A percentile compares a stretch with the other conserved stretches of the same genome.
Evolutionary conservation across 805 yeast species (phyloP).

Genomic region (Suhomyces sp.): DNA sequence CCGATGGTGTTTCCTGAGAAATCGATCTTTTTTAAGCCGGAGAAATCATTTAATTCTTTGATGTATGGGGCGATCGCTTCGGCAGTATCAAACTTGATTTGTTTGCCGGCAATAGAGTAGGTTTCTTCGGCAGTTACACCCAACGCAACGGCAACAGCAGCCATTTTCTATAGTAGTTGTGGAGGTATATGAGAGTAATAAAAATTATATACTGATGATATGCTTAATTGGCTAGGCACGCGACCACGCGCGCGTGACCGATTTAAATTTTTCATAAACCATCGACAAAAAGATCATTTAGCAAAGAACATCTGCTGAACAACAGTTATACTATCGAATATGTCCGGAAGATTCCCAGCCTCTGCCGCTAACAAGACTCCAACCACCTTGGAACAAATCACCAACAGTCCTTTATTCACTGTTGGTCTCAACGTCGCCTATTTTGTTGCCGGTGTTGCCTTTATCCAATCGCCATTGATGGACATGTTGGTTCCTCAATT

Average conservation of each 20-base stretch:
- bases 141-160: constrained; percentile 22
- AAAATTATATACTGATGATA: not conserved
- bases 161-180: constrained; percentile 13
- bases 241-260: not conserved
- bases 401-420: constrained; percentile 62
- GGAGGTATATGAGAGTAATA: not conserved
- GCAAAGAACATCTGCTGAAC: not conserved
- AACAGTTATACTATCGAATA: not conserved
- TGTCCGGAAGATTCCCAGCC: constrained; percentile 13
- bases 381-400: constrained; percentile 49
- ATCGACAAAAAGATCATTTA: not conserved
- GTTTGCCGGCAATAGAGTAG: constrained; percentile 70
- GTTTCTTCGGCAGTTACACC: constrained; percentile 43
- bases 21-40: constrained; percentile 56
- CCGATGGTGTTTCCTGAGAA: constrained; percentile 94
- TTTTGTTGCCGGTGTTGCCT: constrained; percentile 69
- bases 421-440: constrained; percentile 59
- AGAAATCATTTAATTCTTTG: constrained; percentile 46
- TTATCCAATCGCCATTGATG: constrained; percentile 76
- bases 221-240: not conserved
- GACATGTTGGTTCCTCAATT: constrained; percentile 79
- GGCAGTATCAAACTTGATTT: constrained; percentile 67
- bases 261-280: constrained; percentile 1
- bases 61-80: constrained; percentile 73
- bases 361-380: constrained; percentile 22